These are phyloP conservation scores for Saturnispora sanitii DNA, from an alignment of 805 yeast species.

Conservation along the genomic window DNA sequence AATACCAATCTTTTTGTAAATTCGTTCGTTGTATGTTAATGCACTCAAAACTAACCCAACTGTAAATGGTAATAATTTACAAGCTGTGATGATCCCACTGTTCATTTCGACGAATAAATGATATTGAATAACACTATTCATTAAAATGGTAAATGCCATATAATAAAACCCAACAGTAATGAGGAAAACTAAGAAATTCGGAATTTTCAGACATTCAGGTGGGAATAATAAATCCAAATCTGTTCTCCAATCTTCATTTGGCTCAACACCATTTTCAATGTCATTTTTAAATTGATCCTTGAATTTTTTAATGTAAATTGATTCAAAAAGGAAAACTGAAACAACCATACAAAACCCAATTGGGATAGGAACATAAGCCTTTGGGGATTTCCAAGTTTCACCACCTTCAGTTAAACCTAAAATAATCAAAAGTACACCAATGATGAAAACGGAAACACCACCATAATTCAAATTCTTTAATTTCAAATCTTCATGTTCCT, in stretches of 20 bases:
- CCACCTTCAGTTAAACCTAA: slow-evolving; percentile 40
- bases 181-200: slow-evolving; percentile 15
- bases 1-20: slow-evolving; percentile 17
- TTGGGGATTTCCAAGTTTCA: slow-evolving; percentile 31
- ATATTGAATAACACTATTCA: slow-evolving; percentile 12
- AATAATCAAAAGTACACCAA: slow-evolving; percentile 30
- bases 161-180: slow-evolving; percentile 9
- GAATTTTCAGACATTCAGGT: slow-evolving; percentile 14
- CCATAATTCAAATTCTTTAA: slow-evolving; percentile 27
- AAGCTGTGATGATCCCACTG: slow-evolving; percentile 28
- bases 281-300: slow-evolving; percentile 7
- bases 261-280: background rate
- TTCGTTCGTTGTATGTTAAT: slow-evolving; percentile 12
- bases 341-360: slow-evolving; percentile 29
- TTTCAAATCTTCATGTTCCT: slow-evolving; percentile 16
- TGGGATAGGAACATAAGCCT: slow-evolving; percentile 32
- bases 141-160: slow-evolving; percentile 7
- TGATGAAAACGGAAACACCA: slow-evolving; percentile 28
- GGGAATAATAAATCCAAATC: slow-evolving; percentile 18
- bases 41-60: slow-evolving; percentile 26
- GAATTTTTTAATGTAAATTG: slow-evolving; percentile 12
- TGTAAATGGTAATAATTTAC: slow-evolving; percentile 28
- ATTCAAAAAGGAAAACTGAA: slow-evolving; percentile 26
- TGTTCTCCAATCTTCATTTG: slow-evolving; percentile 12
- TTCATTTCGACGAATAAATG: slow-evolving; percentile 24